Evolutionary conservation across 2,329 filamentous ascomycete species (phyloP), one percentile per base, ranked within the genome.

Genomic region (Aspergillus sp.): DNA sequence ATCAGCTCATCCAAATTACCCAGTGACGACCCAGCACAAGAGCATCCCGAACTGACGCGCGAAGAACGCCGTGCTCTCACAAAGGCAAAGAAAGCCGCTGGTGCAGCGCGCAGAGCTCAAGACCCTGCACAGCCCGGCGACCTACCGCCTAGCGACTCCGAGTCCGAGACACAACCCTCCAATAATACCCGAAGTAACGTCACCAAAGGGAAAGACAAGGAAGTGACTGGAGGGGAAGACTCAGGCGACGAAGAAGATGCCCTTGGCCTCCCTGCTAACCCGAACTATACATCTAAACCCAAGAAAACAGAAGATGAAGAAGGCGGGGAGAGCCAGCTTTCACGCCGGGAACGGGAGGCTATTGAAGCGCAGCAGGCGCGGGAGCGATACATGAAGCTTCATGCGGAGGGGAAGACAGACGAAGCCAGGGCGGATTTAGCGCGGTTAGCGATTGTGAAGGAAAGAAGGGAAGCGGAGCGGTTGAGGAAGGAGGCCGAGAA

Each of bases 381-480:
- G 75, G 93, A 96, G 81, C 84, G 87, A 65, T 97, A 96, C 72
- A 85, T 91, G 81, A 96, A 96, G 78, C 76, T 97, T 68, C 93
- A 97, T 70, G 90, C 92, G 57, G 90, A 92, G 71, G 93, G 93
- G 69, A 98, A 98, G 86, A 98, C 95, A 45, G 95, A 99, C 60
- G 90, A 97, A 82, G 93, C 93, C 48, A 89, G 91, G 73, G 88
- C 90, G 5, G 95, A 99, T 76, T 72, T 98, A 66, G 93, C 91
- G 58, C 85, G 95, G 56, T 78, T 99, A 69, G 87, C 82, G 74
- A 73, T 93, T 59, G 91, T 99, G 65, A 86, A 88, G 48, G 91
- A 96, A 82, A 89, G 91, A 79, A 86, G 95, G 62, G 93, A 90
- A 69, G 88, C 88, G 19, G 93, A 96, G 70, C 86, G 90, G 53